phyloP scores from a whole-genome alignment of 352 stramenopile genomes.

The Phytophthora chlamydospora region DNA sequence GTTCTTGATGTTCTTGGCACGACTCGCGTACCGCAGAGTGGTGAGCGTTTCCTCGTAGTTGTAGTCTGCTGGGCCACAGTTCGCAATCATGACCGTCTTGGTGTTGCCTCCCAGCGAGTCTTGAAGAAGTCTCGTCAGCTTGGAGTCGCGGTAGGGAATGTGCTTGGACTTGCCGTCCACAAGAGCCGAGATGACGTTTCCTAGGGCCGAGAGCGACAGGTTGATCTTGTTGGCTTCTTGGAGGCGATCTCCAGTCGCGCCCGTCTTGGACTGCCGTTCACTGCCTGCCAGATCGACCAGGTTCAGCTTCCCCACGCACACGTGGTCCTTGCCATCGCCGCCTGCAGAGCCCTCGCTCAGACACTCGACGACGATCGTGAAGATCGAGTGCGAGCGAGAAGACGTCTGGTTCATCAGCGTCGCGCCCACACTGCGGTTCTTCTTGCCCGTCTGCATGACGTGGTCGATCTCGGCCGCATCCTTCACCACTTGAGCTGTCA shows the following conservation, averaged over 20 bases:
- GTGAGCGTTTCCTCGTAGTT: slow-evolving; percentile 71
- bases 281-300: slow-evolving; percentile 76
- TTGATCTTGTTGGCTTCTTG: slow-evolving; percentile 20
- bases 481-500: slow-evolving; percentile 81
- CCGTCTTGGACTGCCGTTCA: slow-evolving; percentile 66
- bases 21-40: slow-evolving; percentile 65
- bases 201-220: no score
- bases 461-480: slow-evolving; percentile 86
- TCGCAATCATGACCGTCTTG: slow-evolving; percentile 74
- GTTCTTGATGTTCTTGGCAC: slow-evolving; percentile 62
- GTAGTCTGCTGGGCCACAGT: slow-evolving; percentile 57
- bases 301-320: slow-evolving; percentile 96
- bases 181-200: no score
- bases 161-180: slow-evolving; percentile 10
- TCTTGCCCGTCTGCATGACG: slow-evolving; percentile 92
- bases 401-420: slow-evolving; percentile 97
- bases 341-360: slow-evolving; percentile 50
- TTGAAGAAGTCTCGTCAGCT: slow-evolving; percentile 68
- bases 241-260: slow-evolving; percentile 15
- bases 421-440: slow-evolving; percentile 91
- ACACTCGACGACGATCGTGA: slow-evolving; percentile 94
- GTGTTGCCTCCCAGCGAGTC: slow-evolving; percentile 67
- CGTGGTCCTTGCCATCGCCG: slow-evolving; percentile 83
- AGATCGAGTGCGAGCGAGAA: slow-evolving; percentile 60
- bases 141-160: slow-evolving; percentile 70